Conservation (phyloP, 2,329 filamentous ascomycete species). For the Aspergillus calidoustus region DNA sequence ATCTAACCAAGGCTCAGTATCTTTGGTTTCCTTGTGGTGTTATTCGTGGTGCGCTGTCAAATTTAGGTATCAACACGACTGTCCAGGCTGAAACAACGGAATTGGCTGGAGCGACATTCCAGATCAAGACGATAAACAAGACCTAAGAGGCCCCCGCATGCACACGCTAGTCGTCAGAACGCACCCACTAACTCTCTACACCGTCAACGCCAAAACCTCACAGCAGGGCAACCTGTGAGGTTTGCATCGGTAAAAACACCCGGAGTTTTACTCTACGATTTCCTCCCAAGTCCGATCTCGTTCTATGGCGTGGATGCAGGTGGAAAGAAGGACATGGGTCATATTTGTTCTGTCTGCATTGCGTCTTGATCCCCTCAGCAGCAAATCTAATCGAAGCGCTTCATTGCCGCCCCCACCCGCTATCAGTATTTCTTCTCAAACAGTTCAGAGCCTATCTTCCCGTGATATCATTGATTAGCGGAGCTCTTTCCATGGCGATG, state of each 20-base stretch:
- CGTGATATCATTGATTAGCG: constrained; percentile 41
- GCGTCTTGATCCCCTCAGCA: constrained; percentile 14
- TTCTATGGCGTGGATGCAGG: too few relatives aligned
- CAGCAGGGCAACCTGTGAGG: too few relatives aligned
- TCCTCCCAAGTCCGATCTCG: too few relatives aligned
- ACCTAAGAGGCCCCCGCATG: constrained; percentile 48
- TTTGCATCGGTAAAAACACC: too few relatives aligned
- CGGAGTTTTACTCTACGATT: too few relatives aligned
- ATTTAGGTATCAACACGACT: constrained; percentile 85
- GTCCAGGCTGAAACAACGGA: constrained; percentile 90
- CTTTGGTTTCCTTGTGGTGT: constrained; percentile 95
- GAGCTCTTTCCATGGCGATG: constrained; percentile 34
- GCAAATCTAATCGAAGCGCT: constrained; percentile 22
- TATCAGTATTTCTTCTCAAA: constrained; percentile 34
- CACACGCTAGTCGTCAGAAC: background rate
- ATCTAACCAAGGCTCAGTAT: constrained; percentile 60
- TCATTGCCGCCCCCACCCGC: constrained; percentile 25
- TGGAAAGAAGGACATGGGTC: constrained; percentile 5
- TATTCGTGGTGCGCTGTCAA: constrained; percentile 88
- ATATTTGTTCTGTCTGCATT: constrained; percentile 24
- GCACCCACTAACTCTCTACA: too few relatives aligned
- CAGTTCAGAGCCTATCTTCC: constrained; percentile 53
- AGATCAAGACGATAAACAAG: constrained; percentile 86
- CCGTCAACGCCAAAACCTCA: too few relatives aligned
- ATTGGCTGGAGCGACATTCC: constrained; percentile 87